Conservation (phyloP, 208 protist genomes). For the Trichomonas vaginalis region DNA sequence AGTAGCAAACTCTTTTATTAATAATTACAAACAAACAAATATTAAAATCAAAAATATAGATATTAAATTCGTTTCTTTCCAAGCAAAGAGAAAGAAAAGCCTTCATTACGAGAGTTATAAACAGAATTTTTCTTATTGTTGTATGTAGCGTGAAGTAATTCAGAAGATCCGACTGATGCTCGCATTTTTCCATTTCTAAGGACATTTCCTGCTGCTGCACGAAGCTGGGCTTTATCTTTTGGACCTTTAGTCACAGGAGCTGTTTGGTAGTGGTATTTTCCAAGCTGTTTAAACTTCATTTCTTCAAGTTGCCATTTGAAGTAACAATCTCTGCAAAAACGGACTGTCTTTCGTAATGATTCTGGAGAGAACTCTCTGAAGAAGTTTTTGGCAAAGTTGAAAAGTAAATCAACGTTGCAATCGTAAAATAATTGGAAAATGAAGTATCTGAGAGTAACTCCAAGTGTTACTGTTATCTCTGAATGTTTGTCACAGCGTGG, state of each 20-base stretch:
- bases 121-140: not conserved
- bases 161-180: not conserved
- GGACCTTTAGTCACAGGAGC: not conserved
- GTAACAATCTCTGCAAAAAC: not conserved
- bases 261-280: not conserved
- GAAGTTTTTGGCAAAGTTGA: not conserved
- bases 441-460: not conserved
- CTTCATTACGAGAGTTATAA: not conserved
- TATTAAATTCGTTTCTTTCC: too few relatives aligned
- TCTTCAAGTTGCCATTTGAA: not conserved
- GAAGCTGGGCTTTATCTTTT: not conserved
- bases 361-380: not conserved
- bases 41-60: too few relatives aligned
- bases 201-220: not conserved
- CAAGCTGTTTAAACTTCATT: not conserved
- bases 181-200: not conserved
- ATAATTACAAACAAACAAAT: too few relatives aligned
- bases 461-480: not conserved
- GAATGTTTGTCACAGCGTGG: not conserved
- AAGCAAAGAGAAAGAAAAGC: not conserved
- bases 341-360: not conserved
- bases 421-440: not conserved
- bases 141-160: not conserved
- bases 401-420: not conserved
- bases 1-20: too few relatives aligned